These are phyloP conservation scores for Halophytophthora polymorphica DNA, from an alignment of 352 stramenopile genomes.

Conservation along the genomic window DNA sequence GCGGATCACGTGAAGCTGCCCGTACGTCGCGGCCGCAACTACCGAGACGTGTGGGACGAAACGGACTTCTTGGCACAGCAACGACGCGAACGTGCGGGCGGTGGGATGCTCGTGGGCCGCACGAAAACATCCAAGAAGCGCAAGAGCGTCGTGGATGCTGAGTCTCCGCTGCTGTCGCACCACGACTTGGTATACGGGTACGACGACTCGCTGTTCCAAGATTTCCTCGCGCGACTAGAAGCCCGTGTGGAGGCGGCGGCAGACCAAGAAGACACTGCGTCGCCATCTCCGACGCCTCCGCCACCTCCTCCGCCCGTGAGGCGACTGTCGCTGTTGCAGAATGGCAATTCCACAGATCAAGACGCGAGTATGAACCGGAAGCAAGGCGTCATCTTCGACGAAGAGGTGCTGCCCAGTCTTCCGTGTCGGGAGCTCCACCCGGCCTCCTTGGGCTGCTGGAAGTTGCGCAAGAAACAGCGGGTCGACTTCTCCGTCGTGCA, in stretches of 20 bases:
- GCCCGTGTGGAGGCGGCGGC: constrained; percentile 18
- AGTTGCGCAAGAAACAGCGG: constrained; percentile 49
- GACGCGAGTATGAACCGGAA: constrained; percentile 10
- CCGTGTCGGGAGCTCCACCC: constrained; percentile 44
- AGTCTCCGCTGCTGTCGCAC: constrained; percentile 34
- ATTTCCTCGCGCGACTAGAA: constrained; percentile 44
- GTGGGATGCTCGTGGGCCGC: constrained; percentile 16
- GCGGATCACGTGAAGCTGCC: constrained; percentile 25
- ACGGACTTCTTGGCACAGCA: constrained; percentile 48
- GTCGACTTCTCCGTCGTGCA: constrained; percentile 37
- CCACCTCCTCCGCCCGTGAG: constrained; percentile 12
- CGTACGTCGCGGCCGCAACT: constrained; percentile 55
- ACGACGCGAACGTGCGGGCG: constrained; percentile 28
- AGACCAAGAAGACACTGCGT: constrained; percentile 6
- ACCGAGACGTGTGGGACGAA: constrained; percentile 80
- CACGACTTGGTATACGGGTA: constrained; percentile 73
- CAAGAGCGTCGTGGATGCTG: constrained; percentile 12
- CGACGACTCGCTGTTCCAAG: constrained; percentile 68
- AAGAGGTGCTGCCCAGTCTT: constrained; percentile 36
- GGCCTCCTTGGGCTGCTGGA: constrained; percentile 62
- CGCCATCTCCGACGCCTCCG: constrained; percentile 8
- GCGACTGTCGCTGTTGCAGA: constrained; percentile 1
- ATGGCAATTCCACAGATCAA: constrained; percentile 6
- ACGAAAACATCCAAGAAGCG: constrained; percentile 28
- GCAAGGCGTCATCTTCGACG: constrained; percentile 25